These are phyloP conservation scores for Ajuga chamaepitys DNA, from an alignment of 257 asterid genomes.

Conservation along the genomic window DNA sequence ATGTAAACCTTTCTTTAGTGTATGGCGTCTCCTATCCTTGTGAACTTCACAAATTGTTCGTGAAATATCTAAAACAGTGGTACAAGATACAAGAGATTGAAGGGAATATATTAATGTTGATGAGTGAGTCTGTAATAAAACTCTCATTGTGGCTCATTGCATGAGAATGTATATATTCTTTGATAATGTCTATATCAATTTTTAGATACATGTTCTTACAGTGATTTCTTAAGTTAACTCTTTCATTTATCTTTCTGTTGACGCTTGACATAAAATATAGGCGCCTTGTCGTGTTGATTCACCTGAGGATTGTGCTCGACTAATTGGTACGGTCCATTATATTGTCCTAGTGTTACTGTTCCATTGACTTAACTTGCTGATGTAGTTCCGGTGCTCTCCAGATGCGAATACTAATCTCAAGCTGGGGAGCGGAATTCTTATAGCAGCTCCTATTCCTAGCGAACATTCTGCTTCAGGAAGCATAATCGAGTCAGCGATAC, in stretches of 20 bases:
- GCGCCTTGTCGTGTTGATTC: conserved; percentile 88
- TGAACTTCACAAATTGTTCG: neutral
- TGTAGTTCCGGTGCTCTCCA: conserved; percentile 15
- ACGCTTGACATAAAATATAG: conserved; percentile 24
- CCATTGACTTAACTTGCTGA: neutral
- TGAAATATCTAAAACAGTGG: neutral
- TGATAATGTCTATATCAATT: neutral
- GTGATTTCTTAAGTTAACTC: neutral
- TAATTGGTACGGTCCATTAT: conserved; percentile 43
- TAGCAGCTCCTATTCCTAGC: conserved; percentile 83
- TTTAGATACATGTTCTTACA: neutral
- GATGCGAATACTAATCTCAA: conserved; percentile 56
- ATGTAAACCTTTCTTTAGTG: neutral
- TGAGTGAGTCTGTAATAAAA: neutral
- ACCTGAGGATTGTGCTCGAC: conserved; percentile 79
- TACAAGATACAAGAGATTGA: neutral
- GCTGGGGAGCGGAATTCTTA: conserved; percentile 63
- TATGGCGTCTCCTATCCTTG: neutral
- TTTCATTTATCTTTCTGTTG: neutral
- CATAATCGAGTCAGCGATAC: conserved; percentile 71
- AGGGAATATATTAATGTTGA: neutral
- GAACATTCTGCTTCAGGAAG: conserved; percentile 83
- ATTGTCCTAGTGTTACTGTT: neutral
- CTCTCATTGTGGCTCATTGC: neutral
- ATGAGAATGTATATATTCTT: neutral